These are phyloP conservation scores for Solioccasus polychromus DNA, from an alignment of 768 basidiomycete genomes.

Conservation along the genomic window DNA sequence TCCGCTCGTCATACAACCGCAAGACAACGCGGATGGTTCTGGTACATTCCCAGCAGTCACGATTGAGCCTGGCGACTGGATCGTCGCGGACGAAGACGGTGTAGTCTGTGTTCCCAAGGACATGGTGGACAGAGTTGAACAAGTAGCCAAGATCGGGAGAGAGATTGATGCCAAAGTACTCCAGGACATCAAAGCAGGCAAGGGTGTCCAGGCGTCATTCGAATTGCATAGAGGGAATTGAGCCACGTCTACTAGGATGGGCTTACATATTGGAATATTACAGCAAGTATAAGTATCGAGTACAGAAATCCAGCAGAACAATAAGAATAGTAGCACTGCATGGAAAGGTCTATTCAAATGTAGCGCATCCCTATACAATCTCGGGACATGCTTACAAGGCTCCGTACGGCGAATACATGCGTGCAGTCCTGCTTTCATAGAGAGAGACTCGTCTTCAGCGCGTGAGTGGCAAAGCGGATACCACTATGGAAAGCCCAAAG, in stretches of 20 bases:
- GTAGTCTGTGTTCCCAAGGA: slow-evolving; percentile 75
- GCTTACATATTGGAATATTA: slow-evolving; percentile 14
- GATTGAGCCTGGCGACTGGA: slow-evolving; percentile 74
- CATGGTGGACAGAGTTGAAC: slow-evolving; percentile 52
- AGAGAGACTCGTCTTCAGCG: slow-evolving; percentile 49
- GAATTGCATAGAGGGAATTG: slow-evolving; percentile 62
- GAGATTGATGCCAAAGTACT: slow-evolving; percentile 70
- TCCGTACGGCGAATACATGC: slow-evolving; percentile 17
- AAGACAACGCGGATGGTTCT: slow-evolving; percentile 28
- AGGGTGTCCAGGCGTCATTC: slow-evolving; percentile 76
- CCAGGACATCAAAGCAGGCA: slow-evolving; percentile 71
- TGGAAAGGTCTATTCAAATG: slow-evolving; percentile 7
- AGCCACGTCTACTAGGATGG: slow-evolving; percentile 3
- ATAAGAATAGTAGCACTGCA: slow-evolving; percentile 11
- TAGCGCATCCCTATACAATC: background rate
- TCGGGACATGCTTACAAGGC: slow-evolving; percentile 2
- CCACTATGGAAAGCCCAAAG: slow-evolving; percentile 60
- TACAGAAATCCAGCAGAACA: slow-evolving; percentile 21
- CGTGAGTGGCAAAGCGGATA: slow-evolving; percentile 48
- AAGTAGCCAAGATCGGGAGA: slow-evolving; percentile 54
- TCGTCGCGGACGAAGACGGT: slow-evolving; percentile 87
- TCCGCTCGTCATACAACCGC: slow-evolving; percentile 47
- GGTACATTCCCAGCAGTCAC: slow-evolving; percentile 50
- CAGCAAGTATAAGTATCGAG: slow-evolving; percentile 17
- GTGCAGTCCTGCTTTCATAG: slow-evolving; percentile 42